phyloP scores from a whole-genome alignment of 2,329 filamentous ascomycete species.

The Fusarium citri region DNA sequence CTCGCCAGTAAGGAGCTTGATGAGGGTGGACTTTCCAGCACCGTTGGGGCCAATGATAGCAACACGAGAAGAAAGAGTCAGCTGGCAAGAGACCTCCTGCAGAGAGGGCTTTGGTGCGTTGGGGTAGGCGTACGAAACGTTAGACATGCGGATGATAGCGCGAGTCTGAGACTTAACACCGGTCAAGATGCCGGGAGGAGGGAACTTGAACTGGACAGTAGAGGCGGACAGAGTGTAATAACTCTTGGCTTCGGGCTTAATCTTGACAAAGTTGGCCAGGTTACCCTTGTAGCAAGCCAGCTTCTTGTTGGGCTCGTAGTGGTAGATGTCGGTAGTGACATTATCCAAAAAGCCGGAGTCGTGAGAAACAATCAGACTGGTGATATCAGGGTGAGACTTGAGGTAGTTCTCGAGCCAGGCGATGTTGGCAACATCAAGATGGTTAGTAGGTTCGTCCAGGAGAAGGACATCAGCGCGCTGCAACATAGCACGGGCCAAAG shows the following conservation, averaged over 20 bases:
- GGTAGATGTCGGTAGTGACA: constrained; percentile 98
- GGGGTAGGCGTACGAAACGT: constrained; percentile 95
- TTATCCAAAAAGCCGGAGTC: constrained; percentile 97
- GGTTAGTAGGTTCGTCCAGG: constrained; percentile 98
- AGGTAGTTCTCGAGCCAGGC: constrained; percentile 96
- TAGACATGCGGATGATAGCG: constrained; percentile 93
- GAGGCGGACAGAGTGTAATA: constrained; percentile 96
- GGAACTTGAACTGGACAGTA: constrained; percentile 97
- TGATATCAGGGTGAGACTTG: constrained; percentile 95
- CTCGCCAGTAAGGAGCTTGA: constrained; percentile 96
- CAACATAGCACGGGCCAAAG: constrained; percentile 94
- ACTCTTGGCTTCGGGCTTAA: constrained; percentile 93
- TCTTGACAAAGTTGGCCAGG: constrained; percentile 83
- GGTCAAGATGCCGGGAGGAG: constrained; percentile 90
- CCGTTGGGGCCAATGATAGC: constrained; percentile 98
- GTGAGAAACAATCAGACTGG: constrained; percentile 97
- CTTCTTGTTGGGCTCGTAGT: constrained; percentile 97
- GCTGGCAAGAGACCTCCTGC: constrained; percentile 84
- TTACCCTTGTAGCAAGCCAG: constrained; percentile 87
- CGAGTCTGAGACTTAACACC: constrained; percentile 96
- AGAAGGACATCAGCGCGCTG: constrained; percentile 96
- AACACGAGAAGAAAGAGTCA: constrained; percentile 89
- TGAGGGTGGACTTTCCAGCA: constrained; percentile 97
- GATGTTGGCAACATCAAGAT: constrained; percentile 95
- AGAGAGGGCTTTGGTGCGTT: constrained; percentile 88